Evolutionary conservation across 169 alveolate species (phyloP).

Genomic region (Ichthyophthirius multifiliis): DNA sequence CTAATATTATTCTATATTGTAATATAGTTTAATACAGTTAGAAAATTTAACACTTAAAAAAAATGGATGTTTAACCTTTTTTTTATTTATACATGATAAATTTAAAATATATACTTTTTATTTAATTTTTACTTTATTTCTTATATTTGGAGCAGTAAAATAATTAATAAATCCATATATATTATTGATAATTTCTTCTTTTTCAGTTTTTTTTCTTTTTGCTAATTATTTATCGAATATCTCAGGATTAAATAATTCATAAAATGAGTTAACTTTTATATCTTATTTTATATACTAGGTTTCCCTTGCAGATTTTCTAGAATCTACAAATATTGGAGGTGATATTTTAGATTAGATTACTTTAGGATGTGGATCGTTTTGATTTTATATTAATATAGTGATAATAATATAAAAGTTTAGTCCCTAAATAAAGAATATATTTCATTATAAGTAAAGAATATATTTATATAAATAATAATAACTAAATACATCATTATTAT

Average conservation of each 20-base stretch:
- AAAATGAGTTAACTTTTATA: constrained; percentile 35
- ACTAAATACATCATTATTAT: constrained; percentile 35
- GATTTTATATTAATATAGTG: too few species aligned
- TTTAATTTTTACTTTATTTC: constrained; percentile 34
- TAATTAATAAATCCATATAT: constrained; percentile 40
- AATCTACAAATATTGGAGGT: constrained; percentile 59
- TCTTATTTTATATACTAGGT: not conserved
- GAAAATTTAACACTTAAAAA: too few species aligned
- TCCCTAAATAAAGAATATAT: too few species aligned
- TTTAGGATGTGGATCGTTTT: constrained; percentile 35
- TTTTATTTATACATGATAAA: too few species aligned
- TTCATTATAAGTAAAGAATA: too few species aligned
- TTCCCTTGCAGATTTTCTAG: constrained; percentile 49
- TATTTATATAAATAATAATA: too few species aligned
- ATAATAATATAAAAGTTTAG: too few species aligned
- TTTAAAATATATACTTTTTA: too few species aligned
- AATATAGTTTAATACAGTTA: too few species aligned
- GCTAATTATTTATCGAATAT: constrained; percentile 26
- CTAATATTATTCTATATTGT: too few species aligned
- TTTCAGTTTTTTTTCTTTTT: constrained; percentile 7
- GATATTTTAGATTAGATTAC: constrained; percentile 43
- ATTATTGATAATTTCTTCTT: constrained; percentile 30
- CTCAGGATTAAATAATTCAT: constrained; percentile 43
- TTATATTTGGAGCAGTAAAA: constrained; percentile 55
- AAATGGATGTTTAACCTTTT: not conserved